A percentile compares a stretch with the other conserved stretches of the same genome.
These are phyloP conservation scores for Pleurotus citrinopileatus DNA, from an alignment of 768 basidiomycete genomes.

Conservation along the genomic window DNA sequence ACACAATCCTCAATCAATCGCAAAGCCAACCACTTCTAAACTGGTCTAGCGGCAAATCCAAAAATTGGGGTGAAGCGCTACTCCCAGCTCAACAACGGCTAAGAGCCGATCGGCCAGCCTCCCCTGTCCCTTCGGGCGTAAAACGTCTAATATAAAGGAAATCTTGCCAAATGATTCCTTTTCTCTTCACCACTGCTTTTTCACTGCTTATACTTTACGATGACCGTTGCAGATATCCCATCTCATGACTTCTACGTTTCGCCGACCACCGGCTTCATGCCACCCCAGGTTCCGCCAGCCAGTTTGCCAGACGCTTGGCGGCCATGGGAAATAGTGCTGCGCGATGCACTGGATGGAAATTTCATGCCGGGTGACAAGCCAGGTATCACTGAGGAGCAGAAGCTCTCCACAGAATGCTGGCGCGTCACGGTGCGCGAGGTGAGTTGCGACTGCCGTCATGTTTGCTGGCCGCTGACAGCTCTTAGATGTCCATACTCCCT, in stretches of 20 bases:
- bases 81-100: background rate
- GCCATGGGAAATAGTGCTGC: conserved; percentile 61
- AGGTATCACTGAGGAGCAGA: conserved; percentile 32
- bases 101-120: conserved; percentile 3
- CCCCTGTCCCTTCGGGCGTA: background rate
- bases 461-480: background rate
- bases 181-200: too few species aligned
- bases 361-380: conserved; percentile 56
- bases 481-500: conserved; percentile 52
- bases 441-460: conserved; percentile 15
- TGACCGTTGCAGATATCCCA: conserved; percentile 31
- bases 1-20: background rate
- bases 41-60: background rate
- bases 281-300: conserved; percentile 65
- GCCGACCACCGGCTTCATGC: conserved; percentile 89
- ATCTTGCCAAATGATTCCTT: background rate
- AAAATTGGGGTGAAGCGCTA: background rate
- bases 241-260: conserved; percentile 91
- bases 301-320: conserved; percentile 55
- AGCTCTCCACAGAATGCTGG: conserved; percentile 41
- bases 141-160: background rate
- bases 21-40: background rate
- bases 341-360: conserved; percentile 37
- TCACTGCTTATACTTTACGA: background rate
- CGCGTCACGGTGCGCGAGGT: conserved; percentile 41